Evolutionary conservation across 1,139 yeast genomes (phyloP).

Genomic region (Tardiomyces blankii): DNA sequence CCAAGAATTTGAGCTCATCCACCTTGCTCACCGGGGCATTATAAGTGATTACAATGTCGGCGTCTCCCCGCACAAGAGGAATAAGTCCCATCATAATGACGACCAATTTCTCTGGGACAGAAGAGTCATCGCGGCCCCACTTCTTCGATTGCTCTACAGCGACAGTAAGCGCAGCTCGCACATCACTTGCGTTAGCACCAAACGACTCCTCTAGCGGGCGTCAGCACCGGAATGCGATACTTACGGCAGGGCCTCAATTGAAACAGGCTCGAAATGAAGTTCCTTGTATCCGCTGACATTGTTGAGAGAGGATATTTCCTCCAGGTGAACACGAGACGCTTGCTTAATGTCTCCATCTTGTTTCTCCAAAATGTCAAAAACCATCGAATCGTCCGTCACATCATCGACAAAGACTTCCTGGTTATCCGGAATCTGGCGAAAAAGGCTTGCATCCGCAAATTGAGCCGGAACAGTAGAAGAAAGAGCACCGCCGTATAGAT

Average conservation of each 20-base stretch:
- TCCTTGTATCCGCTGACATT: neutral
- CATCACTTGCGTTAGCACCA: neutral
- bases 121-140: neutral
- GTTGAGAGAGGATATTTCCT: neutral
- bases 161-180: neutral
- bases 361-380: neutral
- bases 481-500: slow-evolving; percentile 73
- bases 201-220: too few species aligned
- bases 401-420: slow-evolving; percentile 65
- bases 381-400: slow-evolving; percentile 5
- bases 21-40: neutral
- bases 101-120: neutral
- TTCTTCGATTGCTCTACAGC: neutral
- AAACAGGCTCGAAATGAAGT: neutral
- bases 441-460: slow-evolving; percentile 56
- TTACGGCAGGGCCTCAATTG: neutral
- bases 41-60: neutral
- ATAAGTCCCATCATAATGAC: neutral
- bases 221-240: too few species aligned
- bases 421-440: slow-evolving; percentile 77
- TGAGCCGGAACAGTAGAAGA: slow-evolving; percentile 41
- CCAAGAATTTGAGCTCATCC: neutral
- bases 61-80: neutral
- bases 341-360: neutral
- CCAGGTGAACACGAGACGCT: neutral